Conservation (phyloP, 768 basidiomycete genomes). For the Asterophora lycoperdoides region DNA sequence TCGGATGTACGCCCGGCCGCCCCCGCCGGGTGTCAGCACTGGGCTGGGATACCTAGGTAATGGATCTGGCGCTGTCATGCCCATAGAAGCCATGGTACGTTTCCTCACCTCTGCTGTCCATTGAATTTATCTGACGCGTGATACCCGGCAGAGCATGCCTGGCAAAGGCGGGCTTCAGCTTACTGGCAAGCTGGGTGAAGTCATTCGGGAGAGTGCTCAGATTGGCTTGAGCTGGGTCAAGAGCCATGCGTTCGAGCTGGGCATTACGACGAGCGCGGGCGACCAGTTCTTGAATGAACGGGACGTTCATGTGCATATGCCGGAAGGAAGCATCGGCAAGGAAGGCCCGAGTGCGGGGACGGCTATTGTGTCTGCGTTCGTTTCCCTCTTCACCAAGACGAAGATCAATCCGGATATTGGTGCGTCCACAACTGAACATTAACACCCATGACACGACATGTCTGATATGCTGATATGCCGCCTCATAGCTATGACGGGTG, state of each 20-base stretch:
- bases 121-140: neutral
- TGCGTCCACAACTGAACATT: conserved; percentile 40
- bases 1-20: conserved; percentile 73
- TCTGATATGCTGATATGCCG: too few relatives aligned
- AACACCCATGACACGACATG: neutral
- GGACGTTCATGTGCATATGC: conserved; percentile 97
- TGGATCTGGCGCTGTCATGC: conserved; percentile 95
- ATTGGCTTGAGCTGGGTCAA: conserved; percentile 94
- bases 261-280: conserved; percentile 67
- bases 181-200: conserved; percentile 97
- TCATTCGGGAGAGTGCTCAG: conserved; percentile 94
- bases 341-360: conserved; percentile 97
- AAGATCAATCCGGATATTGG: conserved; percentile 85
- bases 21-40: conserved; percentile 91
- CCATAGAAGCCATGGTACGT: conserved; percentile 88
- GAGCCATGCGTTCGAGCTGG: conserved; percentile 82
- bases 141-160: conserved; percentile 76
- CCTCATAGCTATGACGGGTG: conserved; percentile 88
- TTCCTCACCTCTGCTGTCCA: neutral
- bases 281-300: conserved; percentile 81
- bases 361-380: conserved; percentile 87
- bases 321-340: conserved; percentile 88
- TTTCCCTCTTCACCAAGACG: conserved; percentile 85
- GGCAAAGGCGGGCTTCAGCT: conserved; percentile 90
- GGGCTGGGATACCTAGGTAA: conserved; percentile 96